Base-by-base conservation (phyloP, 768 basidiomycete genomes). In the Boletus tomentosulus region DNA sequence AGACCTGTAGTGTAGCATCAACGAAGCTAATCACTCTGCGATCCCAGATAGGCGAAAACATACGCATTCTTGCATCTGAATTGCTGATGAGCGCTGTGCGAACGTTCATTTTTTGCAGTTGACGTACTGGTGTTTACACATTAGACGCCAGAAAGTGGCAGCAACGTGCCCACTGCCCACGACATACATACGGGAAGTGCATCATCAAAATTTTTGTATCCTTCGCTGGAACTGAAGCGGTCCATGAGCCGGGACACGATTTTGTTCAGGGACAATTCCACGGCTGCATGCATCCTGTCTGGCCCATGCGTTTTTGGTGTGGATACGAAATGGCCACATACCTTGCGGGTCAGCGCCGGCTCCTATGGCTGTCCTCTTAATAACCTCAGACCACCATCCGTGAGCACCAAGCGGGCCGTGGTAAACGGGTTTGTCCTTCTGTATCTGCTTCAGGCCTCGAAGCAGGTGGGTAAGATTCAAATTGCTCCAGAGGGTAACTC, bases 321-420 rank as follows among this genome's bases (percentile, higher is more conserved):
- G 60, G 53, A 57, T 44, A 42, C 46, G 46, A 50, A 44, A 56
- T 24, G 53, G 45, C 28, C 13, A 43, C 73, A 57, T 55, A 84
- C 86, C 78, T 61, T 72, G 65, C 46, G 78, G 65, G 68, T 86
- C 74, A 3, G 84, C 89, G 1, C 87, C 88, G 41, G 89, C 87
- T 4, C 83, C 87, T 3, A 89, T 67, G 16, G 89, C 89, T 35
- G 90, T 92, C 53, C 80, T 72, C 53, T 74, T 75, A 56, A 92
- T 84, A 37, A 92, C 88, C 57, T 88, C 84, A n/a, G 73, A 67
- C 90, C 90, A 92, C 89, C 88, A 92, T 3, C 63, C 67, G 31
- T 77, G 66, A 45, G 77, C 76, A 46, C 84, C 84, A 15, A 74
- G 68, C 46, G 69, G 48, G 44, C 52, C 59, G 25, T 57, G 64